Evolutionary conservation across 352 stramenopile species (phyloP), one percentile per base, ranked within the genome.

Genomic region (Aphanomyces astaci): DNA sequence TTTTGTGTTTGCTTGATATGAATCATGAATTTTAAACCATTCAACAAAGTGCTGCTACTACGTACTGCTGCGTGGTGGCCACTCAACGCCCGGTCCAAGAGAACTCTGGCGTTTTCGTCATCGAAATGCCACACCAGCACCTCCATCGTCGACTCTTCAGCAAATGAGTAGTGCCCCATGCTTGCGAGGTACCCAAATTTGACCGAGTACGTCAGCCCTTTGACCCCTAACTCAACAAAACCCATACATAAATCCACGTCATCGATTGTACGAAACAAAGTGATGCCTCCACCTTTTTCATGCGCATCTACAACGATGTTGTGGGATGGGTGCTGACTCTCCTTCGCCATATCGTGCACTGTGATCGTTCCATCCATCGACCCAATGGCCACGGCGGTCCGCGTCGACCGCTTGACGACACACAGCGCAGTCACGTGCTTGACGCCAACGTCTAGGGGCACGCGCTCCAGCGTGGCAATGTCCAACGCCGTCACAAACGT

Each of bases 61-160:
- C 62, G 36, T 27, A 76, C 63, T 33, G 70, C 63, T 24, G 71
- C 71, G 11, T 75, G 63, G 46, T 78, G 71, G 13, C 56, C 56
- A 19, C 36, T 28, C 28, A 65, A 53, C 11, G 56, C 40, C 2
- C n/a, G 13, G 19, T 53, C n/a, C 13, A 65, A 31, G 27, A 13
- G n/a, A 28, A 30, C 51, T 9, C 7, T 43, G 36, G 51, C 51
- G 48, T 55, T 30, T 10, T n/a, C 30, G 22, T 59, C 45, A 32
- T 67, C 45, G 22, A 59, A n/a, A n/a, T 59, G 48, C 60, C 60
- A 67, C 27, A 85, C 78, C 28, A 79, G 69, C 25, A 92, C 78
- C 51, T 89, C 74, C 48, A 80, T 63, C 39, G 80, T 85, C 3
- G 79, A 82, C 31, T 92, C 81, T 55, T 92, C 83, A 4, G 80